Conservation (phyloP, 371 early-diverging fungal species). For the Syncephalastrum racemosum region DNA sequence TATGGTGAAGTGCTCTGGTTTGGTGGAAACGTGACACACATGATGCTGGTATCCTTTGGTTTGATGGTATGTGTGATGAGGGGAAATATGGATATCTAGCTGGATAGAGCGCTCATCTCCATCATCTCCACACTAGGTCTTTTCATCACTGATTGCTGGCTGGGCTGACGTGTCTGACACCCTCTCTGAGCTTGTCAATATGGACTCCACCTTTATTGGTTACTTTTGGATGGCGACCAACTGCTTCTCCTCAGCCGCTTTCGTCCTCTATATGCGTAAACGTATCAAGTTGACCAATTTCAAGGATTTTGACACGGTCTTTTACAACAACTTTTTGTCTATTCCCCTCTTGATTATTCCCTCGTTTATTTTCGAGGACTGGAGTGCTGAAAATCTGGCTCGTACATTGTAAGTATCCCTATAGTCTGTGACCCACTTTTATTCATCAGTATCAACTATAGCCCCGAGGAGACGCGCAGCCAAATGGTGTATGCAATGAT, state of each 20-base stretch:
- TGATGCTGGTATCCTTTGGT: slow-evolving; percentile 83
- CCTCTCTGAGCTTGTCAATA: slow-evolving; percentile 30
- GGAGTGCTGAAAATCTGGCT: slow-evolving; percentile 50
- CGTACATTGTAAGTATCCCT: slow-evolving; percentile 53
- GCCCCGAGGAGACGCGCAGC: slow-evolving; percentile 50
- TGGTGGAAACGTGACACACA: slow-evolving; percentile 71
- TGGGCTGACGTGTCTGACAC: slow-evolving; percentile 69
- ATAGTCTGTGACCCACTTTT: slow-evolving; percentile 7
- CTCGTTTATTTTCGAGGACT: slow-evolving; percentile 81
- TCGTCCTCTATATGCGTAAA: slow-evolving; percentile 89
- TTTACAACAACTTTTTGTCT: slow-evolving; percentile 93
- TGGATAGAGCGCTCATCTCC: slow-evolving; percentile 2
- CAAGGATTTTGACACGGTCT: slow-evolving; percentile 96
- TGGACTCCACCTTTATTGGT: slow-evolving; percentile 54
- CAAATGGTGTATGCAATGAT: slow-evolving; percentile 70
- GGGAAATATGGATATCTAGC: neutral
- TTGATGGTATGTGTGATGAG: slow-evolving; percentile 71
- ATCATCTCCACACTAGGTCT: slow-evolving; percentile 55
- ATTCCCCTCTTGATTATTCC: slow-evolving; percentile 81
- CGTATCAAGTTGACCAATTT: slow-evolving; percentile 83
- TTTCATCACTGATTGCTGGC: slow-evolving; percentile 94
- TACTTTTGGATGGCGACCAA: slow-evolving; percentile 89
- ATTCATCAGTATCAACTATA: slow-evolving; percentile 8
- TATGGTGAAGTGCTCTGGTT: slow-evolving; percentile 91
- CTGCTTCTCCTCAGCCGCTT: slow-evolving; percentile 90